Percentiles rank a stretch among this genome's conserved stretches.
These are phyloP conservation scores for Ganoderma resinaceum DNA, from an alignment of 1,284 basidiomycete genomes.

Conservation along the genomic window DNA sequence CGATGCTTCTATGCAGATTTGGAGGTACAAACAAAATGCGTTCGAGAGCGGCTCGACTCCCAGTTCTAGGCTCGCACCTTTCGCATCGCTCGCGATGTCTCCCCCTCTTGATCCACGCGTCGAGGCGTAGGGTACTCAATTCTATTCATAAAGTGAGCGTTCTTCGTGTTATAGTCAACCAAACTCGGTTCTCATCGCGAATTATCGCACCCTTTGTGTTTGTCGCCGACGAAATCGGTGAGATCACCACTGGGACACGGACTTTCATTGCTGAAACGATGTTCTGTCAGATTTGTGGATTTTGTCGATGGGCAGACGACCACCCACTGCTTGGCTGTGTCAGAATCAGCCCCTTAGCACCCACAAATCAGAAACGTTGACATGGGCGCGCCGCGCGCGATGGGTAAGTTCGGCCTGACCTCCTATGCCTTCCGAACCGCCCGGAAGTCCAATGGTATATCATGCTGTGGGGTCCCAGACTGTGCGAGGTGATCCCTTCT, in stretches of 20 bases:
- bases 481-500: neutral
- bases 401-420: neutral
- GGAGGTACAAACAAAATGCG: neutral
- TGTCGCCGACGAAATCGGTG: too few species aligned
- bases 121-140: neutral
- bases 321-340: neutral
- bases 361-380: neutral
- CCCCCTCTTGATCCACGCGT: neutral
- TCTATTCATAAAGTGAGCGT: neutral
- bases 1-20: neutral
- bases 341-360: neutral
- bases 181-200: neutral
- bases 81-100: neutral
- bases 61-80: neutral
- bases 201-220: neutral
- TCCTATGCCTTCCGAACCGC: neutral
- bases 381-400: neutral
- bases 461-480: neutral
- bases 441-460: neutral
- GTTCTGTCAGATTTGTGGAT: too few species aligned
- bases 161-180: neutral
- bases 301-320: neutral
- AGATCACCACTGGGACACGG: too few species aligned
- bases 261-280: too few species aligned
- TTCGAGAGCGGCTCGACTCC: neutral